Percentiles rank a stretch among this genome's conserved stretches.
Evolutionary conservation across 495 filamentous ascomycete genomes (phyloP).

Genomic region (Daldinia grandis): DNA sequence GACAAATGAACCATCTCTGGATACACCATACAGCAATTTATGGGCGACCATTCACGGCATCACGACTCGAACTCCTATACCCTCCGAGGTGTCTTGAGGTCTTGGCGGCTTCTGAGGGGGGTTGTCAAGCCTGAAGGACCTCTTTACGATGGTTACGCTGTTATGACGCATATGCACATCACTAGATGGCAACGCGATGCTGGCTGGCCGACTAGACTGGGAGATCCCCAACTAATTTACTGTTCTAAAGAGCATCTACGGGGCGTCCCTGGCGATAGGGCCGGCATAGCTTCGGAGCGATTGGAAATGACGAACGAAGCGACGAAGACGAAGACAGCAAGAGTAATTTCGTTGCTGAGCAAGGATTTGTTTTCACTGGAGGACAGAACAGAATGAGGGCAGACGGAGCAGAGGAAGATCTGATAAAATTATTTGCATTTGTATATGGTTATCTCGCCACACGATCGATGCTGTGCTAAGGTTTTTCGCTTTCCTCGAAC

Average conservation of each 20-base stretch:
- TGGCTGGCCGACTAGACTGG: conserved; percentile 33
- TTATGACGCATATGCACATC: conserved; percentile 49
- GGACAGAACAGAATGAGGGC: conserved; percentile 39
- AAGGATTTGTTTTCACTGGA: conserved; percentile 39
- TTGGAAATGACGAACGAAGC: conserved; percentile 43
- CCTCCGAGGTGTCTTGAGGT: conserved; percentile 44
- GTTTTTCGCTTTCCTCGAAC: conserved; percentile 34
- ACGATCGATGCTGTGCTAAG: conserved; percentile 17
- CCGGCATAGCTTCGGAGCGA: conserved; percentile 39
- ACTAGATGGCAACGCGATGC: conserved; percentile 44
- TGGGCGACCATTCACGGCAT: conserved; percentile 51
- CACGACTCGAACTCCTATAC: conserved; percentile 51
- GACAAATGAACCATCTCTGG: conserved; percentile 47
- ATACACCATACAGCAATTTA: conserved; percentile 50
- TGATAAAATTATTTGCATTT: conserved; percentile 43
- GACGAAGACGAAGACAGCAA: conserved; percentile 41
- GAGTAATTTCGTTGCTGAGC: conserved; percentile 39
- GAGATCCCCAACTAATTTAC: conserved; percentile 42
- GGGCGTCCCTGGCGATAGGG: conserved; percentile 28
- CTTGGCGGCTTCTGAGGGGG: conserved; percentile 35
- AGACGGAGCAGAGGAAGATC: conserved; percentile 36
- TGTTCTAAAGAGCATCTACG: conserved; percentile 40
- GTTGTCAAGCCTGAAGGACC: conserved; percentile 39
- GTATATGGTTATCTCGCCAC: conserved; percentile 37
- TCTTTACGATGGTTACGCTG: conserved; percentile 51